Conservation (phyloP, 257 asterid species). For the Perilla frutescens region DNA sequence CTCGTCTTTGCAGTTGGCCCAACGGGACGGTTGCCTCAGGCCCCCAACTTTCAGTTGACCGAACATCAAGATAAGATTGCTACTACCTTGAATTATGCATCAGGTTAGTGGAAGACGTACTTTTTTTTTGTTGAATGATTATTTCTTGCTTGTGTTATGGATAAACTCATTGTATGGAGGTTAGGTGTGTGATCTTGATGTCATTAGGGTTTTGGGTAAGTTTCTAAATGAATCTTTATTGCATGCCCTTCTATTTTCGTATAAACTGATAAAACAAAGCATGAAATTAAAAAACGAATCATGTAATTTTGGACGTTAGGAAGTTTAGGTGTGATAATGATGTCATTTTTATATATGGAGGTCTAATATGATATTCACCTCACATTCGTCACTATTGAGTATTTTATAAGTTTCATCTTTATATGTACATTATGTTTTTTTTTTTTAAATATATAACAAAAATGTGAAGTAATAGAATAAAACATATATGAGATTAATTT, state of each 20-base stretch:
- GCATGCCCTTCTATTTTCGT: too few relatives aligned
- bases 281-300: too few relatives aligned
- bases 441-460: too few relatives aligned
- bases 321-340: slow-evolving; percentile 12
- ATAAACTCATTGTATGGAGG: neutral
- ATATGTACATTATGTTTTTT: too few relatives aligned
- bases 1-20: slow-evolving; percentile 76
- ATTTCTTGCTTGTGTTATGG: neutral
- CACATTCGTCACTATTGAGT: neutral
- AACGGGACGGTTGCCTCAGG: slow-evolving; percentile 44
- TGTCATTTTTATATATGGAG: too few relatives aligned
- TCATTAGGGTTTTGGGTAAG: neutral
- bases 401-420: too few relatives aligned
- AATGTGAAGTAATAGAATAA: too few relatives aligned
- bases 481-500: too few relatives aligned
- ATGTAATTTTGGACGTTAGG: neutral
- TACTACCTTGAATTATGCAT: slow-evolving; percentile 57
- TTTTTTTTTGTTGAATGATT: neutral
- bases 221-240: too few relatives aligned
- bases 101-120: slow-evolving; percentile 57
- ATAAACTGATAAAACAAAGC: too few relatives aligned
- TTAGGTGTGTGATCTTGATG: too few relatives aligned
- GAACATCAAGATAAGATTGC: slow-evolving; percentile 53
- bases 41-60: slow-evolving; percentile 39
- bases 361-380: too few relatives aligned